These are phyloP conservation scores for Dioscorea alata DNA, from an alignment of 106 monocot genomes.

Conservation along the genomic window DNA sequence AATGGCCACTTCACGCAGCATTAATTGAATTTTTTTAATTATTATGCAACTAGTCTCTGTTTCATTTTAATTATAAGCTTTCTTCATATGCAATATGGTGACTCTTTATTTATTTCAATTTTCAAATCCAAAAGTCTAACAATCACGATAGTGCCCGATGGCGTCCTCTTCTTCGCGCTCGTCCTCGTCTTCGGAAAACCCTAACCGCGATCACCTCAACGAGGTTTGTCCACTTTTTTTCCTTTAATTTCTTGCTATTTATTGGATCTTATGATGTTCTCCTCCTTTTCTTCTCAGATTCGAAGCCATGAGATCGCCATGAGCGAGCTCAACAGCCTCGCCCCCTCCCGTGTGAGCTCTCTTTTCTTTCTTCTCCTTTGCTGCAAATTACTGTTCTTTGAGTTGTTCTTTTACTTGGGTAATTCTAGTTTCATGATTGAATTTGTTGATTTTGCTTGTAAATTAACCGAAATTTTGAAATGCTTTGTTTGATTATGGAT, in stretches of 20 bases:
- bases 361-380: not conserved
- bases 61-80: no score
- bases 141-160: not conserved
- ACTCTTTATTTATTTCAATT: no score
- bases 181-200: not conserved
- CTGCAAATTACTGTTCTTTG: not conserved
- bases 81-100: no score
- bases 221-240: no score
- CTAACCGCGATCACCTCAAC: no score
- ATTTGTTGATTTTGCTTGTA: not conserved
- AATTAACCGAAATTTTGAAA: not conserved
- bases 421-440: not conserved
- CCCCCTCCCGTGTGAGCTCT: not conserved
- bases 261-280: no score
- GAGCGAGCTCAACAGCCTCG: slow-evolving; percentile 9
- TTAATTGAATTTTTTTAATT: no score
- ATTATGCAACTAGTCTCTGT: no score
- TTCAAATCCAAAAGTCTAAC: no score
- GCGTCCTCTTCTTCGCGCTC: not conserved
- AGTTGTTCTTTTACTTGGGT: not conserved
- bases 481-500: not conserved
- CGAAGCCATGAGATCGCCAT: slow-evolving; percentile 15
- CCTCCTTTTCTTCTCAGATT: not conserved
- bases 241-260: no score
- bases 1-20: no score